phyloP scores from a whole-genome alignment of 345 rosid genomes.

The Gossypium australe region DNA sequence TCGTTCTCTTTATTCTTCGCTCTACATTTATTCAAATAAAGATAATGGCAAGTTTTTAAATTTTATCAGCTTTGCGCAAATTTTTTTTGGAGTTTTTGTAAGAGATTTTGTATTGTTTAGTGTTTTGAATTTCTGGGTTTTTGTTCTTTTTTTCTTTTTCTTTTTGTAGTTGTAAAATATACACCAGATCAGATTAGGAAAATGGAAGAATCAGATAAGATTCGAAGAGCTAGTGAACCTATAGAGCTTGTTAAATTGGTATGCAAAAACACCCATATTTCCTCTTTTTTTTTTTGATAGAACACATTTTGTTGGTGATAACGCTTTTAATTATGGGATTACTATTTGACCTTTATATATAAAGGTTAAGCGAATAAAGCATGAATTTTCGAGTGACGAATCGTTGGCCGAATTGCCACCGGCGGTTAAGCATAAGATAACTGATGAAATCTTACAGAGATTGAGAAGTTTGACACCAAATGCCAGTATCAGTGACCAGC shows the following conservation, averaged over 20 bases:
- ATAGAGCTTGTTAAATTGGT: conserved; percentile 60
- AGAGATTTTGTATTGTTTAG: background rate
- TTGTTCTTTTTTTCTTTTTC: background rate
- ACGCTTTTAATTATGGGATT: conserved; percentile 1
- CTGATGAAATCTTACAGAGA: conserved; percentile 60
- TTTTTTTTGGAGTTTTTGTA: background rate
- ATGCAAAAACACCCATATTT: conserved; percentile 9
- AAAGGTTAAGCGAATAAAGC: conserved; percentile 61
- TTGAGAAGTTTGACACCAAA: conserved; percentile 42
- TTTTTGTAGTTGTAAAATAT: conserved; percentile 55
- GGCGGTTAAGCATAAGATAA: conserved; percentile 48
- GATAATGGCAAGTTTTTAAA: conserved; percentile 30
- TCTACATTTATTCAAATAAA: conserved; percentile 52
- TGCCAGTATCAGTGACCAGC: conserved; percentile 41
- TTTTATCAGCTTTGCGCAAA: background rate
- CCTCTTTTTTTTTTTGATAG: background rate
- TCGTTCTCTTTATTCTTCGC: conserved; percentile 73
- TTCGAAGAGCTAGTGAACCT: conserved; percentile 74
- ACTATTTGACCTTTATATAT: conserved; percentile 1
- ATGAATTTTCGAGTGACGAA: conserved; percentile 35
- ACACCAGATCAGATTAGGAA: conserved; percentile 77
- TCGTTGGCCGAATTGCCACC: conserved; percentile 40
- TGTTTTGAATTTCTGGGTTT: background rate
- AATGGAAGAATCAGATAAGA: conserved; percentile 84
- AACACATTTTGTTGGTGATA: background rate